Percentiles rank a stretch among this genome's conserved stretches.
Evolutionary conservation across 345 rosid species (phyloP).

Genomic region (Microthlaspi erraticum): DNA sequence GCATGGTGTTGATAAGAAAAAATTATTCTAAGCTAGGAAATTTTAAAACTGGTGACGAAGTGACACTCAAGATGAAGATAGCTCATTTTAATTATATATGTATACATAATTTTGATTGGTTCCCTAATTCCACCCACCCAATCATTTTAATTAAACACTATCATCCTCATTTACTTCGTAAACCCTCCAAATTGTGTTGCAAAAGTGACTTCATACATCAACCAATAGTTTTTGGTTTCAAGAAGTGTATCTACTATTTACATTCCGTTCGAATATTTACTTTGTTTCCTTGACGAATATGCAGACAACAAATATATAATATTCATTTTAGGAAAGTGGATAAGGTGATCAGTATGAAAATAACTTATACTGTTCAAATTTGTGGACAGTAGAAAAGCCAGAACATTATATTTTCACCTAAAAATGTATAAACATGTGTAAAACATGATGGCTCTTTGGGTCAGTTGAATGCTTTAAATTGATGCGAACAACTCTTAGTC

Average conservation of each 20-base stretch:
- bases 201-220: slow-evolving; percentile 13
- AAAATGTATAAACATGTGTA: slow-evolving; percentile 31
- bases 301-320: not conserved
- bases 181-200: slow-evolving; percentile 17
- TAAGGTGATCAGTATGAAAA: slow-evolving; percentile 8
- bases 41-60: too few species aligned
- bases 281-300: not conserved
- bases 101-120: not conserved
- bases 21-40: too few species aligned
- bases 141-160: slow-evolving; percentile 1
- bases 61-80: too few species aligned
- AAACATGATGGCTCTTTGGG: slow-evolving; percentile 28
- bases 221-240: not conserved
- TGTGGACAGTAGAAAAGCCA: slow-evolving; percentile 5
- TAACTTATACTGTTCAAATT: slow-evolving; percentile 12
- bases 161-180: not conserved
- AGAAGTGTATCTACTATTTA: not conserved
- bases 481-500: not conserved
- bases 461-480: not conserved
- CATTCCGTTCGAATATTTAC: slow-evolving; percentile 4
- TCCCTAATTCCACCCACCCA: slow-evolving; percentile 2
- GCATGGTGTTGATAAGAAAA: too few species aligned
- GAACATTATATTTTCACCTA: slow-evolving; percentile 7
- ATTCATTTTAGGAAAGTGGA: not conserved
- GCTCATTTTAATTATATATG: too few species aligned